Base-by-base conservation (phyloP, 495 filamentous ascomycete genomes). In the Penicillium tannophilum region DNA sequence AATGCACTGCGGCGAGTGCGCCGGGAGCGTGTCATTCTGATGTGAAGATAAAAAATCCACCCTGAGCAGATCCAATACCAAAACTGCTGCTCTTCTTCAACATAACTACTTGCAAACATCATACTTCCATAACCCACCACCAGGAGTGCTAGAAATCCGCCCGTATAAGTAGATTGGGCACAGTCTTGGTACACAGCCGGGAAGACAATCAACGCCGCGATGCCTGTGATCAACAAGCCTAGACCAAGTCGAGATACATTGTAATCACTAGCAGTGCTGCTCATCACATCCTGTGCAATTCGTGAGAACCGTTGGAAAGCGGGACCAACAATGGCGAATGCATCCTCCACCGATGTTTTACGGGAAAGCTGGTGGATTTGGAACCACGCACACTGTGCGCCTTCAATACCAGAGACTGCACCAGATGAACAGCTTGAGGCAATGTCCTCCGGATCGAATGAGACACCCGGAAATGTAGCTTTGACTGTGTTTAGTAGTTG, bases 71-170 rank as follows among this genome's bases (percentile, higher is more conserved):
- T 69, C 92, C 93, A 96, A 71, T 98, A 97, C 94, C 94, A 99
- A 72, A 96, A 97, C 60, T 97, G 89, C 24, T 98, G 94, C 68
- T 99, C 94, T 72, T 99, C 94, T 68, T 99, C 94, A 24, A 99
- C 91, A 67, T 92, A 98, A 69, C 92, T 97, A 70, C 90, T 96
- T 30, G 93, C 92, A 73, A 98, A 98, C 92, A 97, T 98, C 88
- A 96, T 93, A 31, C 82, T 69, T 10, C 87, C 84, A 69, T 97
- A 96, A 0, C 83, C 67, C 1, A 87, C 9, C 1, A 84, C 56
- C 55, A 66, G 66, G n/a, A 73, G 53, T 6, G 63, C 36, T 52
- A 78, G 60, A 52, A 79, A 77, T 2, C 63, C 20, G 1, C 72
- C 68, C 2, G 75, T 46, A 49, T 62, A 61, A 17, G 31, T 59